Evolutionary conservation across 1,284 basidiomycete genomes (phyloP).

Genomic region (Moesziomyces sp.): DNA sequence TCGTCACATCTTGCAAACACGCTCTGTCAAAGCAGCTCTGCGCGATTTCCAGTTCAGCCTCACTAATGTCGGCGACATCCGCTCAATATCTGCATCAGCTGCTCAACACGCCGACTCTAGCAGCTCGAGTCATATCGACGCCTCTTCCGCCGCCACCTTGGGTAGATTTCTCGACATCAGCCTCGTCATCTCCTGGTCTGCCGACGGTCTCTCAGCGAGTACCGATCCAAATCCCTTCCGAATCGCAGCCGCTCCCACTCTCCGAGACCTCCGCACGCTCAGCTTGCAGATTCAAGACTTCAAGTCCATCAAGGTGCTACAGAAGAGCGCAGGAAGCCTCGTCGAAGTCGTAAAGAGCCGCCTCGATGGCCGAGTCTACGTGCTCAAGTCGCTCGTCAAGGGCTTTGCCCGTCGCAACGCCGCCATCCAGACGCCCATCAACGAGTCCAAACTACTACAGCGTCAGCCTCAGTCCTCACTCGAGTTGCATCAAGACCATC

Average conservation of each 20-base stretch:
- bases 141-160: constrained; percentile 1
- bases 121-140: constrained; percentile 5
- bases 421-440: constrained; percentile 56
- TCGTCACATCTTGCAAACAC: constrained; percentile 15
- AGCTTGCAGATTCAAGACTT: constrained; percentile 54
- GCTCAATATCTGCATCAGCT: too few relatives aligned
- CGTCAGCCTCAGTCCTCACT: constrained; percentile 13
- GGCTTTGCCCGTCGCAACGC: constrained; percentile 59
- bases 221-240: constrained; percentile 44
- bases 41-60: constrained; percentile 43
- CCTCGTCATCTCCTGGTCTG: constrained; percentile 51
- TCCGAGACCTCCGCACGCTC: constrained; percentile 26
- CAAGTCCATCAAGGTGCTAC: constrained; percentile 54
- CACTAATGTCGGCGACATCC: constrained; percentile 1
- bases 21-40: constrained; percentile 25
- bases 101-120: constrained; percentile 1
- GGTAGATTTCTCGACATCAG: constrained; percentile 49
- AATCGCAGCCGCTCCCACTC: constrained; percentile 20
- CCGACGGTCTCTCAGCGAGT: constrained; percentile 25
- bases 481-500: constrained; percentile 1
- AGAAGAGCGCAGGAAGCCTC: constrained; percentile 56
- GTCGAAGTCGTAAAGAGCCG: constrained; percentile 64
- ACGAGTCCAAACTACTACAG: constrained; percentile 56
- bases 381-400: constrained; percentile 65
- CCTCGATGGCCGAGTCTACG: constrained; percentile 62